Percentiles rank a stretch among this genome's conserved stretches.
These are phyloP conservation scores for Trichomonas vaginalis DNA, from an alignment of 208 protist genomes.

Conservation along the genomic window DNA sequence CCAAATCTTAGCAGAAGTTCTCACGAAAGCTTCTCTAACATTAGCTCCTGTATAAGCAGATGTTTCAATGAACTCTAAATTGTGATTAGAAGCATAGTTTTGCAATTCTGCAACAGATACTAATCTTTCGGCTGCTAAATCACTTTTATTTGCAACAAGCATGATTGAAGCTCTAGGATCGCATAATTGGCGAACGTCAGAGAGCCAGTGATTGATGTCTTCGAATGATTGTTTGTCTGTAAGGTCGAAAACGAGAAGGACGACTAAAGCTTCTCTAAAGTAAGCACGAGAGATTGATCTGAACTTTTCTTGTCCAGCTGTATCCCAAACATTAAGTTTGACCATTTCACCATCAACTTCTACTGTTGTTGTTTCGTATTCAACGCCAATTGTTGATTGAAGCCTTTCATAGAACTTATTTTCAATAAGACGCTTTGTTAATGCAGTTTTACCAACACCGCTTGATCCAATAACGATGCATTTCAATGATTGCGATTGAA, in stretches of 20 bases:
- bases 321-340: background rate
- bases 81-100: background rate
- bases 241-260: background rate
- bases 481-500: background rate
- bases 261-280: background rate
- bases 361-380: background rate
- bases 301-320: background rate
- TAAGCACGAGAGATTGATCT: background rate
- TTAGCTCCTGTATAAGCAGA: background rate
- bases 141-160: background rate
- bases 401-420: background rate
- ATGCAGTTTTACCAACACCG: background rate
- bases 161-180: background rate
- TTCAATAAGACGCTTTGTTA: background rate
- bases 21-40: background rate
- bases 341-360: background rate
- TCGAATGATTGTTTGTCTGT: background rate
- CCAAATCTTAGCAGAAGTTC: background rate
- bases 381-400: slow-evolving; percentile 4
- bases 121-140: background rate
- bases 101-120: background rate
- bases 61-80: background rate
- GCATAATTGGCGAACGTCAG: background rate
- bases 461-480: background rate
- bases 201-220: background rate